Conservation (phyloP, 495 filamentous ascomycete genomes). For the Jackrogersella minutella region DNA sequence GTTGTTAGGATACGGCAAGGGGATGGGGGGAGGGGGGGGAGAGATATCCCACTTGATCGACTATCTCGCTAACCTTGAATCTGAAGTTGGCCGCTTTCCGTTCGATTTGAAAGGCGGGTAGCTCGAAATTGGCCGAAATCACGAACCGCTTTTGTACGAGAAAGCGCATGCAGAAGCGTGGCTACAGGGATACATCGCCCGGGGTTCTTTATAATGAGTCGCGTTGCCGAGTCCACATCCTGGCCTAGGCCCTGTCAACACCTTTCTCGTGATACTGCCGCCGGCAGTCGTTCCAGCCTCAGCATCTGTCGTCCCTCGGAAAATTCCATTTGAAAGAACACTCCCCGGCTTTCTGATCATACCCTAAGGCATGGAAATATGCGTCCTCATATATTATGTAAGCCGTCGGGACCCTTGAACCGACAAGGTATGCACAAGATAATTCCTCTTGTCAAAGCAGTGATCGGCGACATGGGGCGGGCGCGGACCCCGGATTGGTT, state of each 20-base stretch:
- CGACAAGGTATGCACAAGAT: constrained; percentile 7
- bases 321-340: constrained; percentile 22
- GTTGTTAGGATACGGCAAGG: not conserved
- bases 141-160: not conserved
- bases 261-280: constrained; percentile 3
- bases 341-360: constrained; percentile 14
- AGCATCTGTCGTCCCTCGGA: constrained; percentile 11
- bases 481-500: constrained; percentile 30
- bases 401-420: not conserved
- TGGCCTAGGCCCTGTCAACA: not conserved
- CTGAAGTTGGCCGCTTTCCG: not conserved
- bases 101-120: not conserved
- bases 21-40: too few species aligned
- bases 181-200: constrained; percentile 4
- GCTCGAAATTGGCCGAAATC: constrained; percentile 10
- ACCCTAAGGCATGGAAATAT: constrained; percentile 11
- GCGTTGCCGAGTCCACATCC: constrained; percentile 11
- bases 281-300: constrained; percentile 7
- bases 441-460: constrained; percentile 11
- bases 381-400: not conserved
- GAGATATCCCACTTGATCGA: not conserved
- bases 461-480: constrained; percentile 31
- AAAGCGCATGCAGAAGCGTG: constrained; percentile 2
- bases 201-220: constrained; percentile 6
- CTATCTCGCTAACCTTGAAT: not conserved